Evolutionary conservation across 73 alveolate genomes (phyloP).

Genomic region (Blepharisma stoltei): DNA sequence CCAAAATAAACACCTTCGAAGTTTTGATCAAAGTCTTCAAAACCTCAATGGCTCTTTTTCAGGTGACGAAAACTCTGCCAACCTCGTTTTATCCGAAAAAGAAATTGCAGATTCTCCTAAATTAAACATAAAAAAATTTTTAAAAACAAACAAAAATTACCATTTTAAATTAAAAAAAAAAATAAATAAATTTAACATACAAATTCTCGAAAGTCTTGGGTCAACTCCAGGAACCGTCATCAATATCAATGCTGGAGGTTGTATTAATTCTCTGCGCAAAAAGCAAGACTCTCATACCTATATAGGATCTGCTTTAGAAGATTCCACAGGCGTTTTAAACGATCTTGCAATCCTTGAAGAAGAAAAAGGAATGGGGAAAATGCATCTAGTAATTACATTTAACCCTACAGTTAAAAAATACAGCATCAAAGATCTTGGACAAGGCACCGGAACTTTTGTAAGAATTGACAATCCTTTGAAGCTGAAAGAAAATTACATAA

Average conservation of each 20-base stretch:
- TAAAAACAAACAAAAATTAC: slow-evolving; percentile 30
- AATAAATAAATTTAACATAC: slow-evolving; percentile 27
- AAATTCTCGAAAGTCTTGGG: slow-evolving; percentile 35
- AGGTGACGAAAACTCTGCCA: not conserved
- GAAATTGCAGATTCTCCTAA: slow-evolving; percentile 16
- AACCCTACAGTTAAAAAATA: slow-evolving; percentile 20
- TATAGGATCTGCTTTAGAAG: slow-evolving; percentile 25
- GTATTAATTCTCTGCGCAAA: slow-evolving; percentile 25
- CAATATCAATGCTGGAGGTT: slow-evolving; percentile 37
- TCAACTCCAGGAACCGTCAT: not conserved
- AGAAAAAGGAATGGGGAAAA: slow-evolving; percentile 41
- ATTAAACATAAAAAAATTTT: no score
- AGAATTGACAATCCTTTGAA: slow-evolving; percentile 34
- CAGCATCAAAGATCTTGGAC: slow-evolving; percentile 45
- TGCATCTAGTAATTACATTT: slow-evolving; percentile 43
- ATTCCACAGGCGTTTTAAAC: slow-evolving; percentile 33
- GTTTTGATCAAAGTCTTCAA: not conserved
- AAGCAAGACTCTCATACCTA: slow-evolving; percentile 40
- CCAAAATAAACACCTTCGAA: not conserved
- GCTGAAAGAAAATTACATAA: slow-evolving; percentile 44
- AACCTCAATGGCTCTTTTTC: not conserved
- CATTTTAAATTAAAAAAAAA: slow-evolving; percentile 28
- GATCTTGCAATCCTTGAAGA: slow-evolving; percentile 40
- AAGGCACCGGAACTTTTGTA: slow-evolving; percentile 57
- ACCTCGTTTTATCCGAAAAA: not conserved